Evolutionary conservation across 2,329 filamentous ascomycete species (phyloP), one percentile per base, ranked within the genome.

Genomic region (Hansfordia pulvinata): DNA sequence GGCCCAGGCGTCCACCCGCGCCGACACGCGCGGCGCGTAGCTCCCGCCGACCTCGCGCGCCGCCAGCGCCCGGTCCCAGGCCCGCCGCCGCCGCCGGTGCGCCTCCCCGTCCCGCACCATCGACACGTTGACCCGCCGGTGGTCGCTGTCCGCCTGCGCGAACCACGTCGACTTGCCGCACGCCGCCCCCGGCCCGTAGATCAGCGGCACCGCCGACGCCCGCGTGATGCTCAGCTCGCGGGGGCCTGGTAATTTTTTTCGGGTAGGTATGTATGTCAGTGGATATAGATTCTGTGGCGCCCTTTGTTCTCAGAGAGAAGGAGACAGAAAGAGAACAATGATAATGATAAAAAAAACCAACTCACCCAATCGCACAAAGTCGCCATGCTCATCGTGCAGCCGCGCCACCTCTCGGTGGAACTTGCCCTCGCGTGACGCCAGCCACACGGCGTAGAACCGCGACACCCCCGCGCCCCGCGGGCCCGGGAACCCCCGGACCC

Each of bases 121-220:
- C 9, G 28, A 17, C 10, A 31, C 22, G 4, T 16, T 21, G 14
- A 20, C n/a, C 9, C 20, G 11, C 10, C n/a, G 12, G 15, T 12
- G 15, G 10, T 25, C 17, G 6, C 11, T 17, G 18, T 20, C 19
- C 10, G 20, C 19, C 22, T 27, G 21, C 5, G 13, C 16, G 14
- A 26, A 30, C 28, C 28, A 30, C 5, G 28, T 26, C 8, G 23
- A 19, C 13, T 30, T 30, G 18, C n/a, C 12, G 23, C 23, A 26
- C 9, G 9, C 19, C 7, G 28, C 19, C 4, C 17, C n/a, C 3
- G 24, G 23, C 10, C 28, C 28, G 10, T 26, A 26, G 2, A 30
- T 17, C 9, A 26, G 14, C 10, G 18, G 23, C 2, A 30, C 20
- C n/a, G 28, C 28, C 3, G 27, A 25, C 22, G 17, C 20, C 6